Evolutionary conservation across 495 filamentous ascomycete species (phyloP), one percentile per base, ranked within the genome.

Genomic region (Lentithecium fluviatile): DNA sequence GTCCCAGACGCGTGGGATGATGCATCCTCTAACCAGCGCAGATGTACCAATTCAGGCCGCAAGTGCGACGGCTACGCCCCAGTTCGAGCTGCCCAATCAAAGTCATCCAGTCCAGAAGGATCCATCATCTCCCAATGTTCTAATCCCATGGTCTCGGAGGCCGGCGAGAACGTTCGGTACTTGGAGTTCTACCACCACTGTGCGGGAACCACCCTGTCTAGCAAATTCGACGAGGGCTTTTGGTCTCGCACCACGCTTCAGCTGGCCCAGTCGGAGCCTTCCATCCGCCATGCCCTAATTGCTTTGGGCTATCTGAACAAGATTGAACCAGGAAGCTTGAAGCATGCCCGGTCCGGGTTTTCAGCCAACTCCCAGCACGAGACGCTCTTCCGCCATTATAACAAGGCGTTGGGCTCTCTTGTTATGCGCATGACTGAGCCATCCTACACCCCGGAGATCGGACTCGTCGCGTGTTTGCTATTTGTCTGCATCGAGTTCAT

Each of bases 21-120:
- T 70, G 63, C 59, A 66, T 72, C 7, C 65, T 69, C 7, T 74
- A 71, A 42, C 58, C 7, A 79, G 77, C 11, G 71, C 1, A 73
- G 75, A 54, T 82, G 79, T 62, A 78, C 69, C 21, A 77, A 69
- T 26, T 80, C 79, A n/a, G 79, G 79, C 42, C 76, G 78, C 25
- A 78, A 77, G 38, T 79, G 78, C 61, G 76, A 79, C 26, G 71
- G 71, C 12, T 73, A 74, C 51, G 56, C 56, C 23, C 45, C 50
- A 43, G 32, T n/a, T n/a, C n/a, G n/a, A n/a, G n/a, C n/a, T n/a
- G n/a, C n/a, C n/a, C n/a, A n/a, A n/a, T 13, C 24, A 45, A 26
- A 24, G 45, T 15, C 20, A 29, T 20, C 20, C 23, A 52, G 1
- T 20, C 37, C 15, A 19, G 56, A 55, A 15, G 17, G n/a, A 37